Evolutionary conservation across 768 basidiomycete genomes (phyloP), one percentile per base, ranked within the genome.

Genomic region (Calocera cornea): DNA sequence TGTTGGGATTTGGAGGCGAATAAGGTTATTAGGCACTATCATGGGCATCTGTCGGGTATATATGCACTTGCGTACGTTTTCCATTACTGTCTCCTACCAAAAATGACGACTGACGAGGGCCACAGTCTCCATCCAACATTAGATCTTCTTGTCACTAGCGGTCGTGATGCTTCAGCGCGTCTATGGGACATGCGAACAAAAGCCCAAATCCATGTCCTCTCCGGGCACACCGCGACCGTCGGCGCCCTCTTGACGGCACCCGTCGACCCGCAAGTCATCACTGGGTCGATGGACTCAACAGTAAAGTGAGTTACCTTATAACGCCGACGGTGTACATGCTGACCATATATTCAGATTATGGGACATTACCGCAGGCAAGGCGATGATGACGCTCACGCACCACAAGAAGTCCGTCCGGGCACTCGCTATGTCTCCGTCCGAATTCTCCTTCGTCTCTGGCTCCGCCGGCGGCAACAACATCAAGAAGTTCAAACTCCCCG

Each of bases 141-240:
- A 65, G 97, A 98, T 73, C 81, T 99, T 1, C 85, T 99, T 41
- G 93, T 97, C 50, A 99, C 97, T 0, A 86, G 90, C 2, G 97
- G 97, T 44, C 87, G 97, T 72, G 97, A 99, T 73, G 94, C 97
- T 8, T 93, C 92, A 11, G 95, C 95, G 1, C 86, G 97, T 67
- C 95, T 97, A 0, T 99, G 97, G 97, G 97, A 99, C 75, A 98
- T 99, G 95, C 86, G 97, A 41, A 95, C 95, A 34, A 95, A 97
- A 74, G 90, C 94, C 11, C 92, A 93, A 74, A 91, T 98, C 64
- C 92, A 97, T 75, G 88, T 94, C 47, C 83, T 99, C 27, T 79
- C 90, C 0, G 97, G 97, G 1, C 97, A 99, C 78, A 95, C 92
- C 0, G 93, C 84, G 24, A 99, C 97, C 0, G 88, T 99, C 50